These are phyloP conservation scores for Nicotiana undulata DNA, from an alignment of 257 asterid species.

Conservation along the genomic window DNA sequence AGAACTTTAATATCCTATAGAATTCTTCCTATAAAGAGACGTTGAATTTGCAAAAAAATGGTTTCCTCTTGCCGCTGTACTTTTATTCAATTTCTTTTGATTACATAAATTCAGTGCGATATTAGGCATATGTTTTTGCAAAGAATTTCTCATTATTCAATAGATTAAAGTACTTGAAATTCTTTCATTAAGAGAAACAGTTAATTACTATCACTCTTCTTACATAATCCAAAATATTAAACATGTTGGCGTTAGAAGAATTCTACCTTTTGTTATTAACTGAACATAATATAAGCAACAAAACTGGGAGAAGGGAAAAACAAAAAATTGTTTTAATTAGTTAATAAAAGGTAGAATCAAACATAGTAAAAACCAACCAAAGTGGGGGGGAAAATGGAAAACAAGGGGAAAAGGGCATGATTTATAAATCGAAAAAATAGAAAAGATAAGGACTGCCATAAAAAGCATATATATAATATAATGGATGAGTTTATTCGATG, in stretches of 20 bases:
- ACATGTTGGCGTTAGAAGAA: neutral
- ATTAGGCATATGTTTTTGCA: no score
- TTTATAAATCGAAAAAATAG: neutral
- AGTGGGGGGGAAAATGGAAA: no score
- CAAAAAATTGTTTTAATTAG: neutral
- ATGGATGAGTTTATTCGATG: neutral
- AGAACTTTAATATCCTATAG: neutral
- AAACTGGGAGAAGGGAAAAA: neutral
- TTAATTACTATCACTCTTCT: neutral
- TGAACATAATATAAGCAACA: neutral
- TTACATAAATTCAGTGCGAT: no score
- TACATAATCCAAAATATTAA: neutral
- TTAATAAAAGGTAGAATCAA: neutral
- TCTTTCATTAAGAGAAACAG: neutral
- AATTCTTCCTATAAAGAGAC: neutral
- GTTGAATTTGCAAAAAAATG: neutral
- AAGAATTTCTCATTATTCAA: neutral
- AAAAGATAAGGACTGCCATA: neutral
- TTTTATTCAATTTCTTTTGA: neutral
- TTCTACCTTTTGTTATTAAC: neutral
- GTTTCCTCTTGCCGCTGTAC: neutral
- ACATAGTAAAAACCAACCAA: neutral
- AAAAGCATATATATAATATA: neutral
- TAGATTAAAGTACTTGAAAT: neutral
- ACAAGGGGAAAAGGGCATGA: neutral